Conservation (phyloP, 495 filamentous ascomycete genomes). For the Lepidopterella palustris region DNA sequence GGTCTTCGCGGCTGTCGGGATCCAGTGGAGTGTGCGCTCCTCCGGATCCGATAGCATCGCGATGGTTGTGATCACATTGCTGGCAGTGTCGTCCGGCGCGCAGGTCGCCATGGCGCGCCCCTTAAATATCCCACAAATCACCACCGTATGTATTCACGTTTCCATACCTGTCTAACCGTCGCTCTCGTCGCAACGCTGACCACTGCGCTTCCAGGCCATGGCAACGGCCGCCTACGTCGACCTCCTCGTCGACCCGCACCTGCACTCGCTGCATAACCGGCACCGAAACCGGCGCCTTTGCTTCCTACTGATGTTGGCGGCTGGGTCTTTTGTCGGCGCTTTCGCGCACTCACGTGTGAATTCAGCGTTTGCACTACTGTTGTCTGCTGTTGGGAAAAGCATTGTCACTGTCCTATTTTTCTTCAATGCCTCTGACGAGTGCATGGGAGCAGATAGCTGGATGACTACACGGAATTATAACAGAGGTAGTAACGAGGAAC, state of each 20-base stretch:
- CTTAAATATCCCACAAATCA: conserved; percentile 55
- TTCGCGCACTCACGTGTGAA: too few species aligned
- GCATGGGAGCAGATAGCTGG: too few species aligned
- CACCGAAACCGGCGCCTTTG: conserved; percentile 45
- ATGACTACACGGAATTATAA: too few species aligned
- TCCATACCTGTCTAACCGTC: too few species aligned
- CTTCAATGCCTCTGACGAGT: too few species aligned
- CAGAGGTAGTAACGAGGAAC: too few species aligned
- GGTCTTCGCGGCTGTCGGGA: conserved; percentile 46
- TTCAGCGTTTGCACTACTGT: too few species aligned
- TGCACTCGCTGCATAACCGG: conserved; percentile 44
- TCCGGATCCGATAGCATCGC: conserved; percentile 34
- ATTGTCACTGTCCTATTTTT: too few species aligned
- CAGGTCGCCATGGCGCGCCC: conserved; percentile 53
- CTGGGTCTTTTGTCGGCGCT: conserved; percentile 50
- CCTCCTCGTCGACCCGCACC: conserved; percentile 47
- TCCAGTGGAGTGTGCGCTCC: conserved; percentile 42
- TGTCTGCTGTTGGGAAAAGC: too few species aligned
- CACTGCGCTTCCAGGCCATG: too few species aligned
- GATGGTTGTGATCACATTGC: conserved; percentile 42
- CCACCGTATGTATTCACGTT: too few species aligned
- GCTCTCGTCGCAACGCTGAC: too few species aligned
- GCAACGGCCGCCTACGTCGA: conserved; percentile 60
- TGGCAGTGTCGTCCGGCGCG: conserved; percentile 51
- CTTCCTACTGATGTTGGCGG: conserved; percentile 46